A percentile compares a stretch with the other conserved stretches of the same genome.
These are phyloP conservation scores for Pseudogymnoascus sp. DNA, from an alignment of 2,329 filamentous ascomycete genomes.

Conservation along the genomic window DNA sequence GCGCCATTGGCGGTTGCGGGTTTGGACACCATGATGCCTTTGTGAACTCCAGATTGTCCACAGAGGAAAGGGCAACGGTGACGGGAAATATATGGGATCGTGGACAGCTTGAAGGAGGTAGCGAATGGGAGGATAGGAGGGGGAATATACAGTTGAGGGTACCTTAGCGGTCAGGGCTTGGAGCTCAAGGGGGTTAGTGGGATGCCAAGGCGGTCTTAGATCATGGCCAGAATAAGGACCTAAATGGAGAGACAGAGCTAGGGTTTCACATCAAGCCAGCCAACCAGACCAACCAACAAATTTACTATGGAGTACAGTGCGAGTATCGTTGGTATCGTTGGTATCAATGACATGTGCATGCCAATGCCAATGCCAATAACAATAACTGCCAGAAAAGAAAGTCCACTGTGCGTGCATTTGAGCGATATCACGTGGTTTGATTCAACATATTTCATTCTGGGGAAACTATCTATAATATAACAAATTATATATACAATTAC, in stretches of 20 bases:
- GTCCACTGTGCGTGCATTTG: neutral
- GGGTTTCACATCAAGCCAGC: neutral
- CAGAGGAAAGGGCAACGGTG: neutral
- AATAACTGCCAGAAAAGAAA: too few species aligned
- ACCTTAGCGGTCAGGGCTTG: conserved; percentile 8
- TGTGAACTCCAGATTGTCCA: neutral
- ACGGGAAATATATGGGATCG: conserved; percentile 7
- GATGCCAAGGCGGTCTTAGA: conserved; percentile 1
- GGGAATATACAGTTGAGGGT: conserved; percentile 1
- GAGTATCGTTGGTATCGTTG: neutral
- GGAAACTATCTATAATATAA: too few species aligned
- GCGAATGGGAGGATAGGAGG: conserved; percentile 1
- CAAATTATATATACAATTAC: neutral
- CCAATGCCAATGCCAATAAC: too few species aligned
- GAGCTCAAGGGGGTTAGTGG: neutral
- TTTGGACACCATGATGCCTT: conserved; percentile 40
- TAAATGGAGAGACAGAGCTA: neutral
- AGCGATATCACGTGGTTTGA: neutral
- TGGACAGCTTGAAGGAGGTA: conserved; percentile 13
- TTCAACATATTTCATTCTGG: neutral
- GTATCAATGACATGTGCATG: conserved; percentile 6
- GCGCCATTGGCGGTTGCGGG: conserved; percentile 41
- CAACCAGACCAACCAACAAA: neutral
- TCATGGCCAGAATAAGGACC: neutral
- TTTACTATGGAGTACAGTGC: too few species aligned